Base-by-base conservation (phyloP, 768 basidiomycete species). In the Boletus pseudo-olivaceus region DNA sequence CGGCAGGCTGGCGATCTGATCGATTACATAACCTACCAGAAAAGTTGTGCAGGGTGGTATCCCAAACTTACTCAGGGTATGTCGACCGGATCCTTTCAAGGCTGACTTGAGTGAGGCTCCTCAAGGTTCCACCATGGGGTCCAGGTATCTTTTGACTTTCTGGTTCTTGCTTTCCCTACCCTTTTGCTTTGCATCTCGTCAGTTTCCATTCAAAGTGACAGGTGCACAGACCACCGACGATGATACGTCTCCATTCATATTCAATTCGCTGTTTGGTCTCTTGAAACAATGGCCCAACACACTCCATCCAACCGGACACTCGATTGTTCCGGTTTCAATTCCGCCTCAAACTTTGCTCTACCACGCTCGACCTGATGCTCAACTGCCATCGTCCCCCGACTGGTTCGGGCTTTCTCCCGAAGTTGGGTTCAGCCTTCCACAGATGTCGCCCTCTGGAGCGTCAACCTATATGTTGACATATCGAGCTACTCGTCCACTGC, bases 281-380 rank as follows among this genome's bases (percentile, higher is more conserved):
- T 37, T 52, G 51, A 52, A 52, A 20, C 51, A 53, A 46, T 46
- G 51, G 51, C 51, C 51, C n/a, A 53, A 53, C 37, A 53, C 51
- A 3, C 27, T 46, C 12, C 51, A 52, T 32, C 51, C 51, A 5
- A 53, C 35, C 5, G 44, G 51, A 20, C 51, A 46, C 20, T 45
- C 51, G 10, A 46, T 53, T 20, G 51, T 53, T 14, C 51, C 51
- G 6, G 51, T 39, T 30, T 46, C 51, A 14, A 46, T 53, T 14
- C 44, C 35, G 9, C 27, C 51, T 29, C 51, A 52, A 23, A 52
- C 51, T 7, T n/a, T 53, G 29, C 51, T 52, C 33, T 52, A 45
- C 20, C 51, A 46, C 17, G 29, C 29, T 46, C 51, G 51, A 23
- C 12, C 44, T 10, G 34, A 53, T 39, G 27, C 43, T 23, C 35